Evolutionary conservation across 2,329 filamentous ascomycete genomes (phyloP).

Genomic region (Verticillium longisporum): DNA sequence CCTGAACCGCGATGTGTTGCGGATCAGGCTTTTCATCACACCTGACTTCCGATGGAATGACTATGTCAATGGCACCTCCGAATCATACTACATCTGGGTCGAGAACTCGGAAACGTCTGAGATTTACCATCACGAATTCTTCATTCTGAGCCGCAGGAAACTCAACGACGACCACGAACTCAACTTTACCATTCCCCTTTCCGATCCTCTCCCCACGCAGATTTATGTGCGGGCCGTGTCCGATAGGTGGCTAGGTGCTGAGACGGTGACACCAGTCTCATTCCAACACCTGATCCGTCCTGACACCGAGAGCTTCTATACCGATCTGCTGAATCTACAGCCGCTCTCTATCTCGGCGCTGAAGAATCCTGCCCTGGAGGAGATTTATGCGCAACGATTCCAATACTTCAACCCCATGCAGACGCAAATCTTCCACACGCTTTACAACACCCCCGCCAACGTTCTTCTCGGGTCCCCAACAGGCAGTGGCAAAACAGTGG

Average conservation of each 20-base stretch:
- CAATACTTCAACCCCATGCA: constrained; percentile 99
- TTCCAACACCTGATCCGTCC: constrained; percentile 97
- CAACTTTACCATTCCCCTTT: constrained; percentile 93
- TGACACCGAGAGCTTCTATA: constrained; percentile 96
- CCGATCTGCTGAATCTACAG: constrained; percentile 85
- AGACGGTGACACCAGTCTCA: constrained; percentile 90
- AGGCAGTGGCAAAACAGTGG: constrained; percentile 94
- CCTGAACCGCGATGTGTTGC: constrained; percentile 85
- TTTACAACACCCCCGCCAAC: constrained; percentile 89
- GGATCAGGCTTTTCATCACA: constrained; percentile 79
- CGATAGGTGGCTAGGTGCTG: constrained; percentile 92
- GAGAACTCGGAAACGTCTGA: constrained; percentile 97
- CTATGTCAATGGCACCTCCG: constrained; percentile 83
- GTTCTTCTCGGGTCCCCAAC: constrained; percentile 93
- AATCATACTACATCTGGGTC: constrained; percentile 98
- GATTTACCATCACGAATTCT: constrained; percentile 96
- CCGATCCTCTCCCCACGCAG: constrained; percentile 87
- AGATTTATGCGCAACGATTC: constrained; percentile 82
- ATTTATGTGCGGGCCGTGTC: constrained; percentile 95
- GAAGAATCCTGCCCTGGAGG: constrained; percentile 80
- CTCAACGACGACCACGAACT: constrained; percentile 94
- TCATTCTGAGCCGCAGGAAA: constrained; percentile 85
- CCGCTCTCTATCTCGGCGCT: constrained; percentile 81
- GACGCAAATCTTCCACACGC: constrained; percentile 93
- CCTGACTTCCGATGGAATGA: constrained; percentile 96